Percentiles rank a stretch among this genome's conserved stretches.
Evolutionary conservation across 2,329 filamentous ascomycete genomes (phyloP).

Genomic region (Beauveria asiatica): DNA sequence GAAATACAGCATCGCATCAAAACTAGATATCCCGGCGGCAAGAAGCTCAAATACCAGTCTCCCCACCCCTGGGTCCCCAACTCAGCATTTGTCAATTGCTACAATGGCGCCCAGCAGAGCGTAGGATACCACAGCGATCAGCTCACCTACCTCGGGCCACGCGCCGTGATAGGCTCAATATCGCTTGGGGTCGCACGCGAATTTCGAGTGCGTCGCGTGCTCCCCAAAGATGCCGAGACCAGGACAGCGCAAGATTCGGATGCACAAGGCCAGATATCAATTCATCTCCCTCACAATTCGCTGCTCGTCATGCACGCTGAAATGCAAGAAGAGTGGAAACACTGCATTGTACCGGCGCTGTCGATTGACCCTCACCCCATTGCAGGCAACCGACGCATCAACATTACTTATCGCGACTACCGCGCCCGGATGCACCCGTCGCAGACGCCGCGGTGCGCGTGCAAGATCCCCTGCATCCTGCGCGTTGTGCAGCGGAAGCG

Average conservation of each 20-base stretch:
- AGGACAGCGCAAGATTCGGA: conserved; percentile 42
- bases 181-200: conserved; percentile 88
- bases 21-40: conserved; percentile 56
- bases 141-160: conserved; percentile 84
- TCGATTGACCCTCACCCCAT: conserved; percentile 80
- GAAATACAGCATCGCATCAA: conserved; percentile 67
- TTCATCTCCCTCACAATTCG: conserved; percentile 91
- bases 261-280: conserved; percentile 75
- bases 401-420: conserved; percentile 90
- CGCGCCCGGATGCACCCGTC: conserved; percentile 66
- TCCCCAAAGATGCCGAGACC: conserved; percentile 47
- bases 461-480: conserved; percentile 58
- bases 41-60: conserved; percentile 72
- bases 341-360: conserved; percentile 66
- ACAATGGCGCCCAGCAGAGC: conserved; percentile 68
- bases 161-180: conserved; percentile 79
- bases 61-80: conserved; percentile 71
- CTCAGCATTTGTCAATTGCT: conserved; percentile 91
- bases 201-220: conserved; percentile 74
- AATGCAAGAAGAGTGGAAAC: conserved; percentile 98
- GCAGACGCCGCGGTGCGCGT: conserved; percentile 70
- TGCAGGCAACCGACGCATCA: conserved; percentile 72
- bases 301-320: conserved; percentile 93
- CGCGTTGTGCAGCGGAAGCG: conserved; percentile 72
- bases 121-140: conserved; percentile 93